phyloP scores from a whole-genome alignment of 305 asterid genomes.

The Solanum hybrid region DNA sequence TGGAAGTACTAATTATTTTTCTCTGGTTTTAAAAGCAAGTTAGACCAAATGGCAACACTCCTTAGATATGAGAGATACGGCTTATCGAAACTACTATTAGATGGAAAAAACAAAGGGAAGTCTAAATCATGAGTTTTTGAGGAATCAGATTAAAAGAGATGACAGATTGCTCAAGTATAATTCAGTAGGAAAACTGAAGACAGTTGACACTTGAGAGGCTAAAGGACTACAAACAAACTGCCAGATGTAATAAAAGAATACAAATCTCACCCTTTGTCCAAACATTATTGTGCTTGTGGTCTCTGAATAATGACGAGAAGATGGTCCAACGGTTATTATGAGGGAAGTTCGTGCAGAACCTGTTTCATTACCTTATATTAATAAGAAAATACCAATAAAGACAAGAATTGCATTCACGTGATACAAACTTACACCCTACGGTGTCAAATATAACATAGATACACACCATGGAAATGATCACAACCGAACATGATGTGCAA shows the following conservation, averaged over 20 bases:
- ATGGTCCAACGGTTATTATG: conserved; percentile 74
- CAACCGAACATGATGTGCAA: not conserved
- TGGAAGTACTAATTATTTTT: not conserved
- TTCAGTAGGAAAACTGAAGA: not conserved
- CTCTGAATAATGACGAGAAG: conserved; percentile 83
- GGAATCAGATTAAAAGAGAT: not conserved
- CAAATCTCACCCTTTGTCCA: conserved; percentile 81
- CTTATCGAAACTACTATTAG: not conserved
- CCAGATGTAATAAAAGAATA: not conserved
- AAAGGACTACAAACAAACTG: not conserved
- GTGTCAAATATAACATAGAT: not conserved
- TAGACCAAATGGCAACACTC: not conserved
- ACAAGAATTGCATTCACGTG: not conserved
- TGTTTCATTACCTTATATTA: conserved; percentile 25
- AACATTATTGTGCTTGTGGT: conserved; percentile 89
- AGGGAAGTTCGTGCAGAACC: conserved; percentile 98
- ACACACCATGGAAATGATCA: not conserved
- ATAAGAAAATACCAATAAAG: not conserved
- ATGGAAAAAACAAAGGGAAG: not conserved
- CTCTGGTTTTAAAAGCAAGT: not conserved
- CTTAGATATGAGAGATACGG: not conserved
- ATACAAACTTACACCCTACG: not conserved
- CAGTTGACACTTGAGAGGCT: not conserved
- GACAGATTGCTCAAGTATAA: not conserved
- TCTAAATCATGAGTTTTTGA: not conserved